Conservation (phyloP, 352 stramenopile genomes). For the Pythium monospermum region DNA sequence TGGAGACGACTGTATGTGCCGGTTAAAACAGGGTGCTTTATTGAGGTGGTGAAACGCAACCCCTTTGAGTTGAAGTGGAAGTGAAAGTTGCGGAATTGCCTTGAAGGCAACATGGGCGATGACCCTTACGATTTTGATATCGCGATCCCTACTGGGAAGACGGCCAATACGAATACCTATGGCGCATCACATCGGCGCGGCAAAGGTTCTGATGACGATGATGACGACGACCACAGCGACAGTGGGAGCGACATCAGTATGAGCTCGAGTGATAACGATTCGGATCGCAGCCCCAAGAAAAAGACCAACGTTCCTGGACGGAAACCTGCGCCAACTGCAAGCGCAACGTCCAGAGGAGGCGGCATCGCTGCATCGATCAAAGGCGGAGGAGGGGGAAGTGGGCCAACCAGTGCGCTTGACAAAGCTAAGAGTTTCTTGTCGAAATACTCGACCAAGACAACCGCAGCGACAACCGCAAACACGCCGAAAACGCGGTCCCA, state of each 20-base stretch:
- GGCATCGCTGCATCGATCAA: neutral
- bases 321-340: neutral
- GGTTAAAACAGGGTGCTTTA: neutral
- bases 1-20: neutral
- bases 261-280: conserved; percentile 2
- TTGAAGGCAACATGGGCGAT: conserved; percentile 8
- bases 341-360: neutral
- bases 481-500: conserved; percentile 4
- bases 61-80: neutral
- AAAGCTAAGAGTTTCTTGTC: conserved; percentile 70
- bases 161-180: neutral
- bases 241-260: conserved; percentile 9
- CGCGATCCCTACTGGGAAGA: conserved; percentile 26
- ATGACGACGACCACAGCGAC: neutral
- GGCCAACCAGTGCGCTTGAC: conserved; percentile 38
- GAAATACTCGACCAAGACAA: conserved; percentile 51
- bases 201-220: neutral
- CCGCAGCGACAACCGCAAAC: neutral
- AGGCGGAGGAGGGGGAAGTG: neutral
- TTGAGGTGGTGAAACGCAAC: neutral
- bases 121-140: conserved; percentile 49
- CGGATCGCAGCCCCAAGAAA: neutral
- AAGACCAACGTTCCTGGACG: neutral
- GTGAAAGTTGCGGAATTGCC: neutral
- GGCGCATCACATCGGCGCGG: neutral